Conservation (phyloP, 768 basidiomycete species). For the Austroboletus festivus region DNA sequence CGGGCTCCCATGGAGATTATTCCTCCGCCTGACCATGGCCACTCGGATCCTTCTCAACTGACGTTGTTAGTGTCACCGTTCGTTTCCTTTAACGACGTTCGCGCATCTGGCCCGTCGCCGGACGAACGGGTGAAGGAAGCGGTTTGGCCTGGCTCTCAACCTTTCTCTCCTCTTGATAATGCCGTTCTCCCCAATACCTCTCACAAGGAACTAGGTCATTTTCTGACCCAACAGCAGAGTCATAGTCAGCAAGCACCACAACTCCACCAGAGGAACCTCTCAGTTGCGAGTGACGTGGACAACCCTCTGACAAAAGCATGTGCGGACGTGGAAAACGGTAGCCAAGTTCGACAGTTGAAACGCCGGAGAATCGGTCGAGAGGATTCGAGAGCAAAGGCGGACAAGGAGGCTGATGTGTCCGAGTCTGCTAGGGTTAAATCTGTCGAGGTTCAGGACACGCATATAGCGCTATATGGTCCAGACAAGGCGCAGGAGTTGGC, state of each 20-base stretch:
- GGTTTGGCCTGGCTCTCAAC: conserved; percentile 2
- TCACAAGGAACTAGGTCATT: neutral
- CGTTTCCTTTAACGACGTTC: conserved; percentile 5
- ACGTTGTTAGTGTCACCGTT: conserved; percentile 5
- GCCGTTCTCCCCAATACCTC: neutral
- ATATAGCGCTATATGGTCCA: too few relatives aligned
- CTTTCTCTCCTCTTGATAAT: conserved; percentile 20
- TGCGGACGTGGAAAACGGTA: conserved; percentile 4
- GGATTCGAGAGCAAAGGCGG: neutral
- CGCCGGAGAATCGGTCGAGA: conserved; percentile 15
- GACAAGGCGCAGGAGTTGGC: too few relatives aligned
- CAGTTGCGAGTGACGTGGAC: neutral
- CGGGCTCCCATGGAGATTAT: conserved; percentile 1
- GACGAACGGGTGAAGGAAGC: conserved; percentile 1
- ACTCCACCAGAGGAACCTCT: neutral
- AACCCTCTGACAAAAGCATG: neutral
- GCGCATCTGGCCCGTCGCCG: neutral
- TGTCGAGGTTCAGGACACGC: too few relatives aligned
- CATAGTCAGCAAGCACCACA: conserved; percentile 1
- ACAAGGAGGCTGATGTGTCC: neutral
- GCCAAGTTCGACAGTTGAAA: conserved; percentile 7
- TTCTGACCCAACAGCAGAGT: neutral
- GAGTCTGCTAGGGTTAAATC: too few relatives aligned
- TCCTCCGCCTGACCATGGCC: neutral
- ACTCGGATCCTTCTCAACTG: neutral